These are phyloP conservation scores for Aspergillus baeticus DNA, from an alignment of 495 filamentous ascomycete genomes.

Conservation along the genomic window DNA sequence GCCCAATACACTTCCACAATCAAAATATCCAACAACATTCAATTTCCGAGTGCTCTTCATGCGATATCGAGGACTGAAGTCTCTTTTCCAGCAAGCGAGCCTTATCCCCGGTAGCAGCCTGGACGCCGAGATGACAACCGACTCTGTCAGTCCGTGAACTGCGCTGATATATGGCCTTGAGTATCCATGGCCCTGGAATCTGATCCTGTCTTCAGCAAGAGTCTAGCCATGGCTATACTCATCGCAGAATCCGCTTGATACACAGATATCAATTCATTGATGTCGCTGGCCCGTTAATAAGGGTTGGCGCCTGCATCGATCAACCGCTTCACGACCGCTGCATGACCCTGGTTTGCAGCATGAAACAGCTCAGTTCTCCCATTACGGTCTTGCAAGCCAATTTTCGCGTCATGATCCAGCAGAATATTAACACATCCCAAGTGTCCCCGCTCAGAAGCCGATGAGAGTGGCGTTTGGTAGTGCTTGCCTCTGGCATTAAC, in stretches of 20 bases:
- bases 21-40: too few relatives aligned
- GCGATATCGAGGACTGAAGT: too few relatives aligned
- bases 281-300: not conserved
- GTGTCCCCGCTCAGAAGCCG: not conserved
- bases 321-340: not conserved
- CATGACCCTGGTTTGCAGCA: not conserved
- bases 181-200: not conserved
- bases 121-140: too few relatives aligned
- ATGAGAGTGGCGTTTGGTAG: conserved; percentile 6
- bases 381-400: not conserved
- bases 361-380: not conserved
- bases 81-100: too few relatives aligned
- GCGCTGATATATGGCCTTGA: not conserved
- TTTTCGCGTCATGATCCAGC: not conserved
- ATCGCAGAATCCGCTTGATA: not conserved
- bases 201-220: not conserved
- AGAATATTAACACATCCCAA: not conserved
- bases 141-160: not conserved
- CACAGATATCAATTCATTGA: not conserved
- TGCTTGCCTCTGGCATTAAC: not conserved
- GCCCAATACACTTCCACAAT: too few relatives aligned
- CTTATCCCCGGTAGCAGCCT: too few relatives aligned
- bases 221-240: not conserved
- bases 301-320: conserved; percentile 8
- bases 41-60: too few relatives aligned